phyloP scores from a whole-genome alignment of 177 flowering plant genomes.

The Tripterygium wilfordii region DNA sequence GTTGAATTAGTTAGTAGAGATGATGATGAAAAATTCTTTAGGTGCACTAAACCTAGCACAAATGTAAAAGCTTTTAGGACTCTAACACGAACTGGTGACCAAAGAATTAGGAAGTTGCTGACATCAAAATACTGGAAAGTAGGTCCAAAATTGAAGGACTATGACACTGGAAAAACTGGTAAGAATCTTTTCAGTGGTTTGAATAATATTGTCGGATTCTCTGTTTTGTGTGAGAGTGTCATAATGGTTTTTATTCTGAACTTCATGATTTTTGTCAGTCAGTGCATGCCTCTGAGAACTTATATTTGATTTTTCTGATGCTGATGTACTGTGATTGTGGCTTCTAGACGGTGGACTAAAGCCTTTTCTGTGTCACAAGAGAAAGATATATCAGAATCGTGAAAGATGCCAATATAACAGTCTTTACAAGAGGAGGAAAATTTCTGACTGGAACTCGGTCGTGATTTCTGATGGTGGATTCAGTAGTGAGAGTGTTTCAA shows the following conservation, averaged over 20 bases:
- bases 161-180: slow-evolving; percentile 44
- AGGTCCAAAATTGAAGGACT: slow-evolving; percentile 57
- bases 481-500: slow-evolving; percentile 54
- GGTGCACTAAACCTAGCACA: slow-evolving; percentile 45
- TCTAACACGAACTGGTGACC: slow-evolving; percentile 36
- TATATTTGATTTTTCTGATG: too few species aligned
- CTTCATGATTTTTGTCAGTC: neutral
- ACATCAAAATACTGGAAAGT: slow-evolving; percentile 67
- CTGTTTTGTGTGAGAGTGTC: too few species aligned
- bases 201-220: too few species aligned
- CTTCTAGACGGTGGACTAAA: slow-evolving; percentile 48
- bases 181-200: too few species aligned
- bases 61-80: slow-evolving; percentile 40
- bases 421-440: slow-evolving; percentile 59
- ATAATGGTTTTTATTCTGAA: too few species aligned
- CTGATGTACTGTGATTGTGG: slow-evolving; percentile 24
- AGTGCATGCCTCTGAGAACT: too few species aligned
- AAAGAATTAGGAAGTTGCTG: slow-evolving; percentile 57
- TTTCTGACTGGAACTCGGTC: slow-evolving; percentile 35
- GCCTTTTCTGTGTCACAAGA: slow-evolving; percentile 37
- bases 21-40: slow-evolving; percentile 81
- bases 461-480: slow-evolving; percentile 47
- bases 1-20: slow-evolving; percentile 58
- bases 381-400: slow-evolving; percentile 43
- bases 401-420: slow-evolving; percentile 42